Evolutionary conservation across 2,329 filamentous ascomycete genomes (phyloP).

Genomic region (Dissoconium aciculare): DNA sequence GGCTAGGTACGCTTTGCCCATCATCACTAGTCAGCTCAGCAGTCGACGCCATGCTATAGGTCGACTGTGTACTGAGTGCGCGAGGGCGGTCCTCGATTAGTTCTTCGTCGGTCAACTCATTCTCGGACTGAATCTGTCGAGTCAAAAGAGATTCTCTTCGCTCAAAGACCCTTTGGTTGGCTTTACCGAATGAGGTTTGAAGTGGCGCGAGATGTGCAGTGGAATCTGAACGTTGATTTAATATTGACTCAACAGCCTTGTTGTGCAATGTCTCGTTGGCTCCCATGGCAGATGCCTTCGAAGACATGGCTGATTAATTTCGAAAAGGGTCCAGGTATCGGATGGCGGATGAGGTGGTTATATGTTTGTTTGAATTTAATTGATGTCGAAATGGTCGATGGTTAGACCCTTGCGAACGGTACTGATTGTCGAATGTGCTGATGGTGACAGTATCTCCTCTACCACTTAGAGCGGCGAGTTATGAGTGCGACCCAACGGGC

Average conservation of each 20-base stretch:
- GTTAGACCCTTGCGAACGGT: too few species aligned
- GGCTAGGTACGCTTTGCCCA: slow-evolving; percentile 58
- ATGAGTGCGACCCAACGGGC: slow-evolving; percentile 6
- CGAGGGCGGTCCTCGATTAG: slow-evolving; percentile 20
- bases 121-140: slow-evolving; percentile 52
- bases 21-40: slow-evolving; percentile 92
- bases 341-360: slow-evolving; percentile 8
- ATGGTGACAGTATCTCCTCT: not conserved
- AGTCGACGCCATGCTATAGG: slow-evolving; percentile 65
- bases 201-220: slow-evolving; percentile 7
- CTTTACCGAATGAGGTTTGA: slow-evolving; percentile 25
- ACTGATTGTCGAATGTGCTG: not conserved
- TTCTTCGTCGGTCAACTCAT: slow-evolving; percentile 30
- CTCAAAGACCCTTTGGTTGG: slow-evolving; percentile 33
- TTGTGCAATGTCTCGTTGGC: slow-evolving; percentile 47
- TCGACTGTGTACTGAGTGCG: slow-evolving; percentile 43
- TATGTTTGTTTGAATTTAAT: slow-evolving; percentile 4
- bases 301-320: slow-evolving; percentile 8
- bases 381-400: not conserved
- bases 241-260: slow-evolving; percentile 81
- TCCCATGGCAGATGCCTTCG: slow-evolving; percentile 16
- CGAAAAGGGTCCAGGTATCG: too few species aligned
- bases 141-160: slow-evolving; percentile 74
- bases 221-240: slow-evolving; percentile 27
- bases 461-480: not conserved